Evolutionary conservation across 2,329 filamentous ascomycete genomes (phyloP).

Genomic region (Ophiostoma triangulosporum): DNA sequence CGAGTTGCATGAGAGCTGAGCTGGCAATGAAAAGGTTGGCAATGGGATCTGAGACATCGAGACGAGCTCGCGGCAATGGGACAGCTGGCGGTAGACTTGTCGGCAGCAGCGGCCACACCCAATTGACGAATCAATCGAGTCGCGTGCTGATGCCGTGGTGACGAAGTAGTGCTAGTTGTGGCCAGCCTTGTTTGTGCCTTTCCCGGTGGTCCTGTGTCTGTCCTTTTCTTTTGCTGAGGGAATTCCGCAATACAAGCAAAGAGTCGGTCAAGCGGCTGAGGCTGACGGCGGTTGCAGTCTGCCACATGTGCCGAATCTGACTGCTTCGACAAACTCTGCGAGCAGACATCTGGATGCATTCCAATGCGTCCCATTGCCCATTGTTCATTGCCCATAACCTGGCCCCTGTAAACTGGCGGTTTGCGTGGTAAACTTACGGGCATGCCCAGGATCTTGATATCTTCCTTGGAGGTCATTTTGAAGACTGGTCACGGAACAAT

Average conservation of each 20-base stretch:
- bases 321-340: too few species aligned
- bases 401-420: neutral
- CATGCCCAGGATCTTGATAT: slow-evolving; percentile 52
- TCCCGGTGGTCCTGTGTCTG: too few species aligned
- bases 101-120: neutral
- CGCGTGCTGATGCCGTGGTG: neutral
- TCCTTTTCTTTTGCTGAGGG: slow-evolving; percentile 16
- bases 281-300: neutral
- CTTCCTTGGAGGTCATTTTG: slow-evolving; percentile 42
- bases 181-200: neutral
- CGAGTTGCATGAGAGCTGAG: neutral
- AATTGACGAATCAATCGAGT: slow-evolving; percentile 3
- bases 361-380: neutral
- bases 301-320: neutral
- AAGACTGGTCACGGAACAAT: slow-evolving; percentile 30
- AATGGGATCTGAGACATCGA: neutral
- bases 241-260: slow-evolving; percentile 14
- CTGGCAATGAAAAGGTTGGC: neutral
- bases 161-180: neutral
- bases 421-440: slow-evolving; percentile 37
- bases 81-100: neutral
- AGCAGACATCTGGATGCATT: too few species aligned
- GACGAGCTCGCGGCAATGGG: neutral
- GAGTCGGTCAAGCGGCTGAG: slow-evolving; percentile 4
- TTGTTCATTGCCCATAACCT: neutral